Percentiles rank a stretch among this genome's conserved stretches.
phyloP scores from a whole-genome alignment of 305 asterid species.

The Caryopteris hybrid region DNA sequence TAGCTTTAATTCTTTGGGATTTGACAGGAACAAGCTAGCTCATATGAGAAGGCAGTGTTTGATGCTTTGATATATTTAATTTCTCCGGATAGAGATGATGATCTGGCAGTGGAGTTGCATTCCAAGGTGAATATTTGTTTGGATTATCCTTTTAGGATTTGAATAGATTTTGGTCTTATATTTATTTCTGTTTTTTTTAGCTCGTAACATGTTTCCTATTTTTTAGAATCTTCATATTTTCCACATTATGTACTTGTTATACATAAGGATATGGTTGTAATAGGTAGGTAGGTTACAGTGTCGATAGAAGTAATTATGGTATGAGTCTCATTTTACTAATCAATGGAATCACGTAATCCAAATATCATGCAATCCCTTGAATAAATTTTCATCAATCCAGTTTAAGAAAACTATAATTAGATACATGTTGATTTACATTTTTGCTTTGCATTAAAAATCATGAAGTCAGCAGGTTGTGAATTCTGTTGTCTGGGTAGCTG shows the following conservation, averaged over 20 bases:
- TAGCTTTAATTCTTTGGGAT: background rate
- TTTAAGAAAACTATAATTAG: background rate
- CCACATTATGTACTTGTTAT: background rate
- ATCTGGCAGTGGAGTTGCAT: constrained; percentile 69
- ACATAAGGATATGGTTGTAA: background rate
- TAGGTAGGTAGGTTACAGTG: no score
- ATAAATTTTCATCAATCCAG: background rate
- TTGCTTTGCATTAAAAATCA: background rate
- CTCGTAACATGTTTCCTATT: background rate
- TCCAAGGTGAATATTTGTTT: constrained; percentile 41
- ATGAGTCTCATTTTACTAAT: background rate
- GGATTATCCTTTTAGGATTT: background rate
- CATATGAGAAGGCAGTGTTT: constrained; percentile 72
- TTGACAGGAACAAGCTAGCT: constrained; percentile 61
- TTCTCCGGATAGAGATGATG: constrained; percentile 76
- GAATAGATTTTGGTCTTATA: background rate
- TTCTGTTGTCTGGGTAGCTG: background rate
- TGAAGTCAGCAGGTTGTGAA: background rate
- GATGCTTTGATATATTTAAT: constrained; percentile 48
- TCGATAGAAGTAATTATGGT: no score
- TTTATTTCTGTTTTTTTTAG: background rate
- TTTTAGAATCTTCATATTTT: background rate
- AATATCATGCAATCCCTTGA: background rate
- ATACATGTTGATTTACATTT: background rate
- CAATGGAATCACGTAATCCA: background rate